phyloP scores from a whole-genome alignment of 306 rosid genomes.

The Quercus dentata region DNA sequence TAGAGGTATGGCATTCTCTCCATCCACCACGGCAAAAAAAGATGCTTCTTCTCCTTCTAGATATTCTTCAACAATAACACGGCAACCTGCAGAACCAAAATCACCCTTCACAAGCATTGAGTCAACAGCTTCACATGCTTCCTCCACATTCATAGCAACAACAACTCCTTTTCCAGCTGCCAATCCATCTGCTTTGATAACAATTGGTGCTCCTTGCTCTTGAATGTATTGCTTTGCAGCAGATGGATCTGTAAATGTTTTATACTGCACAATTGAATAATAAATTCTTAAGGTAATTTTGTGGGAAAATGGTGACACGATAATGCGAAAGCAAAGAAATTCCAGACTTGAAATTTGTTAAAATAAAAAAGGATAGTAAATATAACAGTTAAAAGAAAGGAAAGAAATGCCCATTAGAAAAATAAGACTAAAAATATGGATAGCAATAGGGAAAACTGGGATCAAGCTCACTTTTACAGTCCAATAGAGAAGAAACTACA shows the following conservation, averaged over 20 bases:
- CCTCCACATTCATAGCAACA: conserved; percentile 72
- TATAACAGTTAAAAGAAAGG: neutral
- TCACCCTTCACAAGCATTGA: conserved; percentile 80
- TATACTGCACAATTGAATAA: conserved; percentile 63
- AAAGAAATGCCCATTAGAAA: neutral
- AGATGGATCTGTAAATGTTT: conserved; percentile 65
- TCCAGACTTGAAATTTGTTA: neutral
- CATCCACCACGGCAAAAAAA: conserved; percentile 90
- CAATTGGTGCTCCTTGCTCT: conserved; percentile 86
- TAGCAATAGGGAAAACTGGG: neutral
- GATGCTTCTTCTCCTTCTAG: conserved; percentile 97
- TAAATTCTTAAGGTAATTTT: conserved; percentile 10
- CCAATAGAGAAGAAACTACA: neutral
- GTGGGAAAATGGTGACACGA: neutral
- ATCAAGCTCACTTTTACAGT: neutral
- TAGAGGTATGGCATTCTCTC: conserved; percentile 87
- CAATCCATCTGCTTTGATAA: conserved; percentile 89
- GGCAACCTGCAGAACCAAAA: conserved; percentile 89
- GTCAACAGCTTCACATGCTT: conserved; percentile 92
- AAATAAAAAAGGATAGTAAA: neutral
- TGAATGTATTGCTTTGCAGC: conserved; percentile 81
- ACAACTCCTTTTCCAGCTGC: conserved; percentile 98
- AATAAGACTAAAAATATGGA: neutral
- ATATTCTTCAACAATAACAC: conserved; percentile 80
- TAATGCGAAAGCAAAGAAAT: neutral